Evolutionary conservation across 2,329 filamentous ascomycete species (phyloP).

Genomic region (Leptographium galeiforme): DNA sequence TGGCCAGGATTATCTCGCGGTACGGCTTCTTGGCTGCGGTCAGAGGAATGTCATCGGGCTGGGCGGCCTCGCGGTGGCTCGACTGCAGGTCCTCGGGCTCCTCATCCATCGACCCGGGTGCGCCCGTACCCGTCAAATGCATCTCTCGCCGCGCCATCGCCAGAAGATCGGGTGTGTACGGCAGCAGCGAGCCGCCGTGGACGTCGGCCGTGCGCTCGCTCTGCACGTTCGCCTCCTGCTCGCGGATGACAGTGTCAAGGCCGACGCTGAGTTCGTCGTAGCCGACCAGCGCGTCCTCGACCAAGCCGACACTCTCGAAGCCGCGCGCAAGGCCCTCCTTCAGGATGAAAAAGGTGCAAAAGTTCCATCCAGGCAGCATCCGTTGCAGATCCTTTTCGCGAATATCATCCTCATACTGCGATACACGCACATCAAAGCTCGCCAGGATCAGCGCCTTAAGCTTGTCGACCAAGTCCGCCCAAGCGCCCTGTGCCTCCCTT

Average conservation of each 20-base stretch:
- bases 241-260: slow-evolving; percentile 67
- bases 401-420: slow-evolving; percentile 94
- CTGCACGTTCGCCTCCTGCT: slow-evolving; percentile 44
- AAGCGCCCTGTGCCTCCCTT: slow-evolving; percentile 68
- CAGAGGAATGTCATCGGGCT: slow-evolving; percentile 42
- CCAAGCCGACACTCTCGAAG: slow-evolving; percentile 89
- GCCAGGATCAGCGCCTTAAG: slow-evolving; percentile 76
- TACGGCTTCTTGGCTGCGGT: slow-evolving; percentile 64
- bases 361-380: slow-evolving; percentile 89
- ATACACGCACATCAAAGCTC: slow-evolving; percentile 82
- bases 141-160: slow-evolving; percentile 40
- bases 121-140: slow-evolving; percentile 16
- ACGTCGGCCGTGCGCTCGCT: slow-evolving; percentile 44
- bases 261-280: slow-evolving; percentile 91
- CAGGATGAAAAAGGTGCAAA: slow-evolving; percentile 96
- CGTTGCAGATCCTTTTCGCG: slow-evolving; percentile 84
- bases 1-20: slow-evolving; percentile 80
- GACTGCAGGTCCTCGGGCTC: slow-evolving; percentile 39
- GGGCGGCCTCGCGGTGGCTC: slow-evolving; percentile 3
- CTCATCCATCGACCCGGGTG: slow-evolving; percentile 21
- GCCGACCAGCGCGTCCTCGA: slow-evolving; percentile 86
- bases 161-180: slow-evolving; percentile 61
- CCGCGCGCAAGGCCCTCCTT: slow-evolving; percentile 90
- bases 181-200: slow-evolving; percentile 59
- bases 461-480: slow-evolving; percentile 72